phyloP scores from a whole-genome alignment of 139 green algal species.

The Coelastrella sp. region DNA sequence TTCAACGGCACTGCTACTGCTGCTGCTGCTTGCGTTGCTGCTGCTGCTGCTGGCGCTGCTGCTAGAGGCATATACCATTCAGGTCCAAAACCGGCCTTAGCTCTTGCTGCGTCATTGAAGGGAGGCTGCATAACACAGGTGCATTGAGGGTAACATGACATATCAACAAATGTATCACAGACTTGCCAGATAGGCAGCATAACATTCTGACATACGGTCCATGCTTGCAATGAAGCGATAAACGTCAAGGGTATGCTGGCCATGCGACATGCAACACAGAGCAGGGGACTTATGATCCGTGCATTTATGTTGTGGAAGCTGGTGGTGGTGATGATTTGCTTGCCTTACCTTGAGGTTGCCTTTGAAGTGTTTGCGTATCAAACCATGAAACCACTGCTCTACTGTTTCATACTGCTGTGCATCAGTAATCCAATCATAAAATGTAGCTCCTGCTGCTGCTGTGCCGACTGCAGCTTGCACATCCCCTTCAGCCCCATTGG shows the following conservation, averaged over 20 bases:
- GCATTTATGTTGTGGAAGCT: no score
- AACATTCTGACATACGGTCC: no score
- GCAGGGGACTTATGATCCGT: no score
- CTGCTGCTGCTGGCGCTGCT: neutral
- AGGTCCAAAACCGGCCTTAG: slow-evolving; percentile 74
- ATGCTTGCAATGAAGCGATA: no score
- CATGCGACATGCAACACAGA: no score
- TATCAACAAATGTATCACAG: neutral
- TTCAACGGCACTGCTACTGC: no score
- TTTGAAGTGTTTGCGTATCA: slow-evolving; percentile 81
- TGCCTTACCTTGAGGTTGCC: slow-evolving; percentile 76
- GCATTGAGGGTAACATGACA: neutral
- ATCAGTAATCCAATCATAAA: slow-evolving; percentile 61
- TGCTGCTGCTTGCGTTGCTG: slow-evolving; percentile 1
- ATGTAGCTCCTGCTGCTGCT: slow-evolving; percentile 11
- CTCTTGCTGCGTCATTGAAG: slow-evolving; percentile 88
- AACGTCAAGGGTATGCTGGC: no score
- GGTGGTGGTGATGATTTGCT: no score
- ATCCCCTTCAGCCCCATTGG: neutral
- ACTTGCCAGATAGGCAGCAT: no score
- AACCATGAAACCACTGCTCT: slow-evolving; percentile 81
- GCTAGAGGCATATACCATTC: slow-evolving; percentile 81
- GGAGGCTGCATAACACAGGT: slow-evolving; percentile 70
- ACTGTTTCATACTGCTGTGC: slow-evolving; percentile 60
- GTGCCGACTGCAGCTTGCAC: no score